A percentile compares a stretch with the other conserved stretches of the same genome.
Conservation (phyloP, 805 yeast species). For the Starmerella apis region DNA sequence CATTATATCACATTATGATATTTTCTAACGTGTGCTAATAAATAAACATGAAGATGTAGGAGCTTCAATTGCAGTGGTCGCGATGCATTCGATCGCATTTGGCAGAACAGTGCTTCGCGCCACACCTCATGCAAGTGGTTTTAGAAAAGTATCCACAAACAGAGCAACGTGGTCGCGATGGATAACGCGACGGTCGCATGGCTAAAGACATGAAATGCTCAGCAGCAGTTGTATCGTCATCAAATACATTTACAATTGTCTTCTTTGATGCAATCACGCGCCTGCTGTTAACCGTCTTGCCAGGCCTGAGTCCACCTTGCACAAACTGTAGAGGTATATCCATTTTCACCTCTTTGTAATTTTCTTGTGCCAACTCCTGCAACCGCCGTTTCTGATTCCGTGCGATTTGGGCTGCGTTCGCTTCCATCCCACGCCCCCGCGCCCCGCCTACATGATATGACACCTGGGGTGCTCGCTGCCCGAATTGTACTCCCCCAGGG, state of each 20-base stretch:
- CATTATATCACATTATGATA: too few relatives aligned
- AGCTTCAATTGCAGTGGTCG: slow-evolving; percentile 13
- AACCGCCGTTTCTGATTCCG: slow-evolving; percentile 22
- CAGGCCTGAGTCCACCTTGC: slow-evolving; percentile 25
- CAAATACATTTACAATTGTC: slow-evolving; percentile 33
- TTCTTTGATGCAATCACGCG: slow-evolving; percentile 34
- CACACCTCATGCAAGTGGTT: slow-evolving; percentile 32
- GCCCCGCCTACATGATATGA: slow-evolving; percentile 11
- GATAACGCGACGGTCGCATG: slow-evolving; percentile 32
- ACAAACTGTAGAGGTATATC: slow-evolving; percentile 25
- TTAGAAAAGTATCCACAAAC: slow-evolving; percentile 36
- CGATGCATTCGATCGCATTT: slow-evolving; percentile 32
- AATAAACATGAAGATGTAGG: neutral
- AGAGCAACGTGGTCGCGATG: slow-evolving; percentile 31
- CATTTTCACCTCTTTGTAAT: slow-evolving; percentile 22
- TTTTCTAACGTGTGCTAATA: too few relatives aligned
- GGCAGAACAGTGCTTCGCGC: slow-evolving; percentile 32
- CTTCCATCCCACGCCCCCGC: slow-evolving; percentile 17
- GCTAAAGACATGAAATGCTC: slow-evolving; percentile 28
- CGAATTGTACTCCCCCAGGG: neutral
- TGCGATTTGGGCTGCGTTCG: slow-evolving; percentile 15
- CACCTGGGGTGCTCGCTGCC: slow-evolving; percentile 6
- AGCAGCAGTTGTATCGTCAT: slow-evolving; percentile 34
- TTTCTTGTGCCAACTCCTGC: slow-evolving; percentile 24
- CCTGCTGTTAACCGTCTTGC: slow-evolving; percentile 30